A percentile compares a stretch with the other conserved stretches of the same genome.
These are phyloP conservation scores for Actinomucor elegans DNA, from an alignment of 371 early-diverging fungal genomes.

Conservation along the genomic window DNA sequence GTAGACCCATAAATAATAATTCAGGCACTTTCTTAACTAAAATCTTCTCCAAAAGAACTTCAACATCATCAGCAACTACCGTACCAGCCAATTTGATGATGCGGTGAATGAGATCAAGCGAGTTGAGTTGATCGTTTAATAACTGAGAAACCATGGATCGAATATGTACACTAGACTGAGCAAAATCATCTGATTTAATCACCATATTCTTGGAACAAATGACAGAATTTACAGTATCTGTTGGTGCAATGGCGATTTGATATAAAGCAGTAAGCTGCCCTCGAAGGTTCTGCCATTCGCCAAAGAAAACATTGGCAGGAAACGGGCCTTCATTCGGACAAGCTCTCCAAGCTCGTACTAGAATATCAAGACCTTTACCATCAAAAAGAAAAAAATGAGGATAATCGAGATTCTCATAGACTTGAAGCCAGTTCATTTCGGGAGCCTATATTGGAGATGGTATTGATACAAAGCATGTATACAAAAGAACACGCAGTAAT, in stretches of 20 bases:
- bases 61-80: constrained; percentile 63
- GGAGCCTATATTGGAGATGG: constrained; percentile 43
- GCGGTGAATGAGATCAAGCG: constrained; percentile 73
- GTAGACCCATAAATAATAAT: constrained; percentile 73
- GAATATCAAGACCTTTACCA: constrained; percentile 62
- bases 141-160: constrained; percentile 54
- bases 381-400: constrained; percentile 68
- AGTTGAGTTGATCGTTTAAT: constrained; percentile 69
- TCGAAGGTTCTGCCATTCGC: constrained; percentile 72
- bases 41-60: constrained; percentile 60
- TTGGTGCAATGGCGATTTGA: constrained; percentile 62
- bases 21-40: constrained; percentile 74
- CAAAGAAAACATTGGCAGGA: constrained; percentile 73
- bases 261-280: constrained; percentile 75
- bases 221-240: constrained; percentile 50
- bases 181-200: constrained; percentile 55
- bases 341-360: constrained; percentile 64
- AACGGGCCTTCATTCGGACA: constrained; percentile 40
- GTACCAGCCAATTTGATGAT: constrained; percentile 66
- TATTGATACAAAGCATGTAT: background rate
- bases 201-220: constrained; percentile 50
- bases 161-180: constrained; percentile 46
- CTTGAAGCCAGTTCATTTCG: constrained; percentile 63
- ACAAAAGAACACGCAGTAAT: background rate
- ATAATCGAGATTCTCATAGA: constrained; percentile 69